These are phyloP conservation scores for Aspergillus bridgeri DNA, from an alignment of 495 filamentous ascomycete species.

Conservation along the genomic window DNA sequence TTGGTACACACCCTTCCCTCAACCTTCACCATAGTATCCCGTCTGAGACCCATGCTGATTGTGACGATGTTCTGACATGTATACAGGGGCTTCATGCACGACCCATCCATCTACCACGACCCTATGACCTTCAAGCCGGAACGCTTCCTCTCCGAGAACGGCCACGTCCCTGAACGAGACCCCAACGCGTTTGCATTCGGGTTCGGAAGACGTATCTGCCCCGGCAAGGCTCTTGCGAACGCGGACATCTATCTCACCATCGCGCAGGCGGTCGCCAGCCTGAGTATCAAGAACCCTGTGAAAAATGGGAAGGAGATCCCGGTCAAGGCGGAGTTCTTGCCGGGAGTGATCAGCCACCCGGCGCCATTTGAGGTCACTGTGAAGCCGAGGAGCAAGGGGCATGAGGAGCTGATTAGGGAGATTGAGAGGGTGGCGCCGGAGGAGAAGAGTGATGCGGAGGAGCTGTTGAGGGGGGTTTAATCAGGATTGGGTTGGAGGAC, in stretches of 20 bases:
- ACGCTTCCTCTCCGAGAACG: conserved; percentile 25
- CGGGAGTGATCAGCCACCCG: conserved; percentile 42
- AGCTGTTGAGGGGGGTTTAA: neutral
- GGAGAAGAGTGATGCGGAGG: conserved; percentile 35
- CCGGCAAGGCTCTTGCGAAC: conserved; percentile 57
- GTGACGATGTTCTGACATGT: neutral
- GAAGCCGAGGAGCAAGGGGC: conserved; percentile 24
- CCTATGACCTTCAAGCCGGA: conserved; percentile 32
- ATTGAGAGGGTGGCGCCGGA: conserved; percentile 42
- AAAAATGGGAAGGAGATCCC: conserved; percentile 21
- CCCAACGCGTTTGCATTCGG: conserved; percentile 46
- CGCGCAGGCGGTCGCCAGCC: conserved; percentile 52
- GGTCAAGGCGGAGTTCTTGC: conserved; percentile 22
- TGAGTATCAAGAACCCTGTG: conserved; percentile 34
- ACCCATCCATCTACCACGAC: conserved; percentile 15
- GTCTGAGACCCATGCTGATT: neutral
- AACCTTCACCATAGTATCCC: no score
- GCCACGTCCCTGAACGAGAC: conserved; percentile 21
- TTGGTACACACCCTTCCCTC: conserved; percentile 24
- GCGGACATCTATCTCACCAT: conserved; percentile 49
- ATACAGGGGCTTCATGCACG: conserved; percentile 20
- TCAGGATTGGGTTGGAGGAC: no score
- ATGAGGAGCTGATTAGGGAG: conserved; percentile 30
- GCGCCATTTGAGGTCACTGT: conserved; percentile 29
- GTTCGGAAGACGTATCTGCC: conserved; percentile 57